phyloP scores from a whole-genome alignment of 257 asterid species.

The Jasminum sambac region DNA sequence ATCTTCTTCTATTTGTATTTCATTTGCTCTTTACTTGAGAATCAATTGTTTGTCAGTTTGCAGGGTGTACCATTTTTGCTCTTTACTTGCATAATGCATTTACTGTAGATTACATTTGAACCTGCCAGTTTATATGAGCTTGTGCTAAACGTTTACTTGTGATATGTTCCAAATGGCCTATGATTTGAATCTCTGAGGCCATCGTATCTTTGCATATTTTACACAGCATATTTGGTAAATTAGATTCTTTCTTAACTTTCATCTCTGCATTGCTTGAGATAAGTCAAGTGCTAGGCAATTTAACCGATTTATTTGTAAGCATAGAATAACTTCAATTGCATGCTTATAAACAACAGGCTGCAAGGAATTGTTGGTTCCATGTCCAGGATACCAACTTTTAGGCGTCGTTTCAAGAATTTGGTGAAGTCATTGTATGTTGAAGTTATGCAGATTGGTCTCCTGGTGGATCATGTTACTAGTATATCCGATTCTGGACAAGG shows the following conservation, averaged over 20 bases:
- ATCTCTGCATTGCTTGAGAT: neutral
- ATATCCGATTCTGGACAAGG: slow-evolving; percentile 26
- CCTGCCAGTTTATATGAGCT: neutral
- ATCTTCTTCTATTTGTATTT: too few relatives aligned
- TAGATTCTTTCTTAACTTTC: neutral
- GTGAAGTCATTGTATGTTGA: slow-evolving; percentile 61
- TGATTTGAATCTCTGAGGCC: neutral
- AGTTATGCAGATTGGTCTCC: slow-evolving; percentile 47
- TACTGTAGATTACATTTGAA: neutral
- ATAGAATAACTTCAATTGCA: neutral
- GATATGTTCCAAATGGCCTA: neutral
- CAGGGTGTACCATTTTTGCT: neutral
- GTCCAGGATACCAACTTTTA: slow-evolving; percentile 77
- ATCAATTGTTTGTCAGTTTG: too few relatives aligned
- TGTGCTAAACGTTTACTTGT: neutral
- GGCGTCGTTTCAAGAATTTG: slow-evolving; percentile 67
- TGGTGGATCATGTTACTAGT: slow-evolving; percentile 20
- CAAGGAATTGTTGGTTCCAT: slow-evolving; percentile 77
- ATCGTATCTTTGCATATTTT: neutral
- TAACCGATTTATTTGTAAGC: neutral
- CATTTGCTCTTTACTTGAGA: too few relatives aligned
- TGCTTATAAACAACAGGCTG: slow-evolving; percentile 44
- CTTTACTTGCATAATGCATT: neutral
- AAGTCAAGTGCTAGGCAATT: neutral
- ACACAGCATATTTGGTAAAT: neutral